phyloP scores from a whole-genome alignment of 1,284 basidiomycete genomes.

The Trichosporon faecale region DNA sequence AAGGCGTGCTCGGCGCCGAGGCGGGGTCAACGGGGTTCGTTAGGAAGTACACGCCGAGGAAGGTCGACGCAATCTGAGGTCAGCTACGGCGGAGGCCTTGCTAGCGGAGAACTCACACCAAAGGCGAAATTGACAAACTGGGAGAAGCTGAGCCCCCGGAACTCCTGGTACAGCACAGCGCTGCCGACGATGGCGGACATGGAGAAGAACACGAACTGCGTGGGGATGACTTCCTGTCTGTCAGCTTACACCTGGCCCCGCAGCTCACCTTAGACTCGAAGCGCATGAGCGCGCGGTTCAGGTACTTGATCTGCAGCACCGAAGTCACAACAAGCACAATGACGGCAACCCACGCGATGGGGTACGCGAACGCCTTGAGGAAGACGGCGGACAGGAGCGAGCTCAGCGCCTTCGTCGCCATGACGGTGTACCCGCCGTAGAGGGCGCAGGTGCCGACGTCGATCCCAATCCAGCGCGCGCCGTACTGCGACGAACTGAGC shows the following conservation, averaged over 20 bases:
- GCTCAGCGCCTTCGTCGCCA: conserved; percentile 81
- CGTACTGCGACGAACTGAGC: conserved; percentile 62
- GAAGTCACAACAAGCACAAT: conserved; percentile 73
- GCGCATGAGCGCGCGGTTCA: conserved; percentile 83
- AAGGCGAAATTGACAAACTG: conserved; percentile 61
- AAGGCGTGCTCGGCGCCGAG: too few species aligned
- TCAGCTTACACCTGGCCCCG: background rate
- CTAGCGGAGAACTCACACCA: conserved; percentile 36
- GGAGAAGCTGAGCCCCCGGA: conserved; percentile 73
- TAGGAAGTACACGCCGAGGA: conserved; percentile 64
- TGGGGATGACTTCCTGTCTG: conserved; percentile 66
- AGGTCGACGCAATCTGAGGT: conserved; percentile 54
- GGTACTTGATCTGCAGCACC: conserved; percentile 81
- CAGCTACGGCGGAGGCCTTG: background rate
- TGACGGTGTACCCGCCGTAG: conserved; percentile 76
- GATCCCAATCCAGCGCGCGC: conserved; percentile 69
- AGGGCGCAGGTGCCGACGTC: conserved; percentile 65
- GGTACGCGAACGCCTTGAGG: conserved; percentile 67
- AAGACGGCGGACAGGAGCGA: conserved; percentile 72
- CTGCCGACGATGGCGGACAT: conserved; percentile 77
- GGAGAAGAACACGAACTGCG: conserved; percentile 80
- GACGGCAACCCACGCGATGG: conserved; percentile 74
- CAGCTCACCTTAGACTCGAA: conserved; percentile 71
- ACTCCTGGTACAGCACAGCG: conserved; percentile 90
- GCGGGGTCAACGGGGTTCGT: conserved; percentile 30